These are phyloP conservation scores for Plasmodium gaboni DNA, from an alignment of 169 alveolate species.

Conservation along the genomic window DNA sequence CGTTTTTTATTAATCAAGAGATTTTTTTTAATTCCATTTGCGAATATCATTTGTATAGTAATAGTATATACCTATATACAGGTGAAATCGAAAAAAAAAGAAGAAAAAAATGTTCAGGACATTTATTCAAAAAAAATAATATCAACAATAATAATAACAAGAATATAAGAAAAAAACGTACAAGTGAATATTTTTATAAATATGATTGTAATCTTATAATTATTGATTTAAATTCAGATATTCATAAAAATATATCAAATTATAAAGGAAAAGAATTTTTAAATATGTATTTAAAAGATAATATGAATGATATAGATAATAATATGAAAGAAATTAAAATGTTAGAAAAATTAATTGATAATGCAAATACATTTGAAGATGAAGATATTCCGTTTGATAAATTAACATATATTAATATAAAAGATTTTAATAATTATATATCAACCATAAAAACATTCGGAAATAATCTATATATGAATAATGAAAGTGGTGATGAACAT, in stretches of 20 bases:
- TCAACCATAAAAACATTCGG: conserved; percentile 49
- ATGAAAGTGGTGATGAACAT: conserved; percentile 55
- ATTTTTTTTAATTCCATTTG: conserved; percentile 63
- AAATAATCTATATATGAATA: conserved; percentile 12
- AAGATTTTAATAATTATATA: conserved; percentile 62
- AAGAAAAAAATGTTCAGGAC: conserved; percentile 21
- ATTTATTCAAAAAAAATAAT: conserved; percentile 48
- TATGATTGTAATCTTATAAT: conserved; percentile 66
- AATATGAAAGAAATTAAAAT: conserved; percentile 70
- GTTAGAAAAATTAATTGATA: conserved; percentile 49
- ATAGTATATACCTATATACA: conserved; percentile 57
- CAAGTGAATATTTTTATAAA: conserved; percentile 63
- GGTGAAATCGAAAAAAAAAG: conserved; percentile 58
- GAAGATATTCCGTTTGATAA: conserved; percentile 49
- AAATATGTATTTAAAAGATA: conserved; percentile 33
- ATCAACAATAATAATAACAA: background rate
- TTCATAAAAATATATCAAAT: background rate
- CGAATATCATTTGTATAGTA: conserved; percentile 68
- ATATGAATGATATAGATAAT: conserved; percentile 44
- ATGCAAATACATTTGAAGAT: conserved; percentile 45
- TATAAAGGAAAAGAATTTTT: conserved; percentile 11
- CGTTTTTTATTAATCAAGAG: conserved; percentile 44
- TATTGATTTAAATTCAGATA: conserved; percentile 57
- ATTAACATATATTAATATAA: conserved; percentile 58
- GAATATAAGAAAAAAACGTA: conserved; percentile 20